Conservation (phyloP, 495 filamentous ascomycete genomes). For the Podospora pseudopauciseta region DNA sequence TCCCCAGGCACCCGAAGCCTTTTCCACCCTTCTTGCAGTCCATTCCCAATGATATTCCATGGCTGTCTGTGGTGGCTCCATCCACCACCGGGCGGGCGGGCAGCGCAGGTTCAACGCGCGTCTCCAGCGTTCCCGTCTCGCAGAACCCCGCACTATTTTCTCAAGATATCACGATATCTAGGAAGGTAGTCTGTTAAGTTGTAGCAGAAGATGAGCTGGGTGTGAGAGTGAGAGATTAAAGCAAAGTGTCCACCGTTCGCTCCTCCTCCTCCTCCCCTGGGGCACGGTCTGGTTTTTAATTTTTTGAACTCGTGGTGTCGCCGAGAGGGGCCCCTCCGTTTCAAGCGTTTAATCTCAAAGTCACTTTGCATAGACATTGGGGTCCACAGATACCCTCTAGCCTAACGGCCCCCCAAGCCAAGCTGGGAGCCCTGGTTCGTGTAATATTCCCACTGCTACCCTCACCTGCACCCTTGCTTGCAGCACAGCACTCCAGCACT, state of each 20-base stretch:
- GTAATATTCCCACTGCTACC: constrained; percentile 32
- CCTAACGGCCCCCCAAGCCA: constrained; percentile 9
- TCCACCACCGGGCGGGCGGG: neutral
- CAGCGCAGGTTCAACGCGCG: neutral
- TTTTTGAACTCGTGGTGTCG: neutral
- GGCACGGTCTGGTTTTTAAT: neutral
- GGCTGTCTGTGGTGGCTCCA: neutral
- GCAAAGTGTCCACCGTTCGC: neutral
- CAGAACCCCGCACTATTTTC: constrained; percentile 1
- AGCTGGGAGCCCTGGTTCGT: constrained; percentile 24
- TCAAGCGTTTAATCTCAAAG: constrained; percentile 17
- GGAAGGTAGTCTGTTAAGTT: neutral
- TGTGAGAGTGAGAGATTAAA: neutral
- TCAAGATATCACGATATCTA: neutral
- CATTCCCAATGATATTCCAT: neutral
- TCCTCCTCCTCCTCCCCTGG: neutral
- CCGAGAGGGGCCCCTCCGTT: constrained; percentile 15
- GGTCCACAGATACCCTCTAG: constrained; percentile 2
- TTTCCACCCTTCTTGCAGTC: neutral
- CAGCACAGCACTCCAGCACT: constrained; percentile 32
- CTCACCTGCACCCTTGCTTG: constrained; percentile 26
- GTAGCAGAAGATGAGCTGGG: neutral
- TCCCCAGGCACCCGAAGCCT: neutral
- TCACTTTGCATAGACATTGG: constrained; percentile 4
- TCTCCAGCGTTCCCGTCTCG: constrained; percentile 3